Percentiles rank a stretch among this genome's conserved stretches.
Evolutionary conservation across 176 grass and related monocot species (phyloP).

Genomic region (Chrysopogon serrulatus): DNA sequence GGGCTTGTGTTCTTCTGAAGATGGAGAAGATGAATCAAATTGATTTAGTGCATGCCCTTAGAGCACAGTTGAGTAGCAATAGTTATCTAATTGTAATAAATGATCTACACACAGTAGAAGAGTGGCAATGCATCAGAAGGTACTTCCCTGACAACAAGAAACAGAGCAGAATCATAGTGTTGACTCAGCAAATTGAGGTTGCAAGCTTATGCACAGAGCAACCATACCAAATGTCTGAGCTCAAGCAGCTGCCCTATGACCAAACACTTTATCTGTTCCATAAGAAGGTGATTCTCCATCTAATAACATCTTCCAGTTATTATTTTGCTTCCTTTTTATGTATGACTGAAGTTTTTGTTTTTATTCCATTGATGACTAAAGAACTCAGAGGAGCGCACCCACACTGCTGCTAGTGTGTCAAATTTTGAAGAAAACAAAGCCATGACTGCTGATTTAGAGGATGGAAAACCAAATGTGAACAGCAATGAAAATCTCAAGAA

Average conservation of each 20-base stretch:
- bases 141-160: not conserved
- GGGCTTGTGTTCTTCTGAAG: not conserved
- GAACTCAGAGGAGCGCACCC: too few relatives aligned
- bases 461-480: too few relatives aligned
- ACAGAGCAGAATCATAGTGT: not conserved
- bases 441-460: too few relatives aligned
- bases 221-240: not conserved
- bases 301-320: not conserved
- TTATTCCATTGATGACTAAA: too few relatives aligned
- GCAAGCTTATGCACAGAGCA: not conserved
- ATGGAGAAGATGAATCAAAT: not conserved
- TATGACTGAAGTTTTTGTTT: too few relatives aligned
- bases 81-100: slow-evolving; percentile 22
- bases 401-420: too few relatives aligned
- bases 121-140: not conserved
- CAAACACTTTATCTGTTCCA: not conserved
- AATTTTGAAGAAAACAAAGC: too few relatives aligned
- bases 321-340: too few relatives aligned
- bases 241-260: not conserved
- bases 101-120: not conserved
- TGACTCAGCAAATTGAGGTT: not conserved
- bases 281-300: not conserved
- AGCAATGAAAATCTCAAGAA: too few relatives aligned
- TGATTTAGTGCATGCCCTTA: not conserved
- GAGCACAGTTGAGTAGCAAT: not conserved